Base-by-base conservation (phyloP, 257 asterid genomes). In the Primulina tabacum region DNA sequence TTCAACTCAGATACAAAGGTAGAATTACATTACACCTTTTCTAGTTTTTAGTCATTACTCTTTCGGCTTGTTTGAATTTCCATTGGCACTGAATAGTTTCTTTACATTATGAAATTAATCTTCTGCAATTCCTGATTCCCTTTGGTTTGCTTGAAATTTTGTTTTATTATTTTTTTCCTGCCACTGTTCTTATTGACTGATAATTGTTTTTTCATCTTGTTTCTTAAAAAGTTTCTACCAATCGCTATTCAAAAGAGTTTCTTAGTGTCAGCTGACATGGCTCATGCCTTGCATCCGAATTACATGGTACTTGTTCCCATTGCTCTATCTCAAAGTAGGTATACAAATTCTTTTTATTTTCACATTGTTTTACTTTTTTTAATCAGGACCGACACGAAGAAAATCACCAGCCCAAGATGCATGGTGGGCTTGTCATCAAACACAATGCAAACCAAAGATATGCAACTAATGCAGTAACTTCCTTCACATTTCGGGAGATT, bases 261-360 rank as follows among this genome's bases (percentile, higher is more conserved):
- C 73, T 81, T 94, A 30, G 92, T 94, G 17, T 94, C 99, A 21
- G 99, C 99, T 62, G 99, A 94, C 78, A 94, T 94, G 99, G 99
- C 99, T 33, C 99, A 94, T 76, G 97, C 97, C 58, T 75, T 91
- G 81, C 99, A 91, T 79, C 99, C 99, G 12, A 91, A 94, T 77
- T 94, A 89, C 70, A 81, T 85, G 93, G 97, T 94, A 84, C n/a
- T 75, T 35, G 37, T 29, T 74, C 58, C 71, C 76, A 60, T 8
- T 2, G 37, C 56, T 69, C 62, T 17, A 12, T 32, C 32, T 73
- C 58, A n/a, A 37, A 66, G n/a, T 24, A 53, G 5, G 30, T 34
- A 59, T 32, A 8, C 1, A 16, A 30, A 29, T 47, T 65, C 33
- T 72, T 52, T 43, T 33, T 57, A 35, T 62, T 4, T 33, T 30